These are phyloP conservation scores for Nephelium lappaceum DNA, from an alignment of 345 rosid species.

Conservation along the genomic window DNA sequence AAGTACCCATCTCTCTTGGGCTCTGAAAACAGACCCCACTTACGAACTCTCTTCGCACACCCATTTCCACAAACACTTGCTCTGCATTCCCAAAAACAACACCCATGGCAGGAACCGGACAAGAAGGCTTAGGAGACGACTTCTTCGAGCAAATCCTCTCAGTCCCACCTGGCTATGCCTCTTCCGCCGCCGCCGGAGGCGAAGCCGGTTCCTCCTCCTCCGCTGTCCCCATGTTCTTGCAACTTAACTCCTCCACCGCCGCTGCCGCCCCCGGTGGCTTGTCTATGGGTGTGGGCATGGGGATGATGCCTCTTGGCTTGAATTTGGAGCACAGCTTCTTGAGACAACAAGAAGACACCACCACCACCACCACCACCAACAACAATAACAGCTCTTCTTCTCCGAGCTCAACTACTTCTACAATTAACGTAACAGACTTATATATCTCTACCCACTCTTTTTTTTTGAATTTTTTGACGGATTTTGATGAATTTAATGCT, in stretches of 20 bases:
- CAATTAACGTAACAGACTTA: slow-evolving; percentile 42
- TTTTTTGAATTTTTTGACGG: neutral
- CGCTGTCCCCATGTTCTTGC: slow-evolving; percentile 55
- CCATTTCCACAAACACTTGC: neutral
- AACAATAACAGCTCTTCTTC: slow-evolving; percentile 35
- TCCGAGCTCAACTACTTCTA: slow-evolving; percentile 42
- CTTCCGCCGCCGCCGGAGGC: slow-evolving; percentile 24
- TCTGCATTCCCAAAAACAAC: neutral
- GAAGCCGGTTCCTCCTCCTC: slow-evolving; percentile 33
- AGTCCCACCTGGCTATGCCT: slow-evolving; percentile 50
- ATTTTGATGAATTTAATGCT: neutral
- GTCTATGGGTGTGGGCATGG: slow-evolving; percentile 34
- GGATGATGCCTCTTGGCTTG: slow-evolving; percentile 42
- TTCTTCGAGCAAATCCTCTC: slow-evolving; percentile 76
- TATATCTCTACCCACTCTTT: neutral
- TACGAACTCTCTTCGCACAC: neutral
- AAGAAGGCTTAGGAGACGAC: slow-evolving; percentile 62
- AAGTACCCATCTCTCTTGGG: slow-evolving; percentile 23
- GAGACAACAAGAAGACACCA: slow-evolving; percentile 37
- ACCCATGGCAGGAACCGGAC: slow-evolving; percentile 56
- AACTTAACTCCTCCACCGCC: slow-evolving; percentile 45
- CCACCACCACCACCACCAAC: slow-evolving; percentile 20
- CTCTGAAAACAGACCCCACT: slow-evolving; percentile 18
- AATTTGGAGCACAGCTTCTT: slow-evolving; percentile 48
- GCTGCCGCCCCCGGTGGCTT: slow-evolving; percentile 21